Base-by-base conservation (phyloP, 176 grass and related monocot species). In the Musa troglodytarum region DNA sequence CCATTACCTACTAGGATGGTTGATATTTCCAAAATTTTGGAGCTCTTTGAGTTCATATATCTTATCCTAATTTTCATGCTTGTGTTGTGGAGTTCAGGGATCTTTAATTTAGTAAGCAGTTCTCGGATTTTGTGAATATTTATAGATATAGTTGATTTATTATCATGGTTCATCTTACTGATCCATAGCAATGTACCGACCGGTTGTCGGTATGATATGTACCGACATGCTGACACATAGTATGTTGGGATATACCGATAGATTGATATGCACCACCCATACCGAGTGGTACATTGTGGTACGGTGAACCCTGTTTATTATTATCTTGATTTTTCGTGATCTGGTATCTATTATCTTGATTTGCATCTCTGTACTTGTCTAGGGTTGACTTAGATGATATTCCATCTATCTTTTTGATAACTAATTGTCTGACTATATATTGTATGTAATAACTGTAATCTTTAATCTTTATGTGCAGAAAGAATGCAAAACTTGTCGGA, bases 401-500 rank as follows among this genome's bases (percentile, higher is more conserved):
- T 2, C 6, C 13, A 16, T 25, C 52, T 16, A 19, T 23, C 2
- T 55, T 74, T 28, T 19, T 26, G 3, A 3, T 51, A 11, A 23
- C 22, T 22, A 68, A 34, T 34, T 53, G 9, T 11, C 15, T 52
- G 20, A 22, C 50, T 22, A 52, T 22, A 12, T 72, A 5, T 23
- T 11, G n/a, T 1, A 34, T 81, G 70, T 65, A 13, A 79, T 61
- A 43, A 62, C 69, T 15, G 13, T 7, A 64, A 76, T 11, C 43
- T 49, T 78, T 26, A 76, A 78, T 72, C 50, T 28, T 77, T 14
- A 65, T 76, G 28, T 87, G 68, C 84, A 99, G 96, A 65, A 99
- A 99, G 87, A 99, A 99, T 83, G 88, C 86, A 79, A 81, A 84
- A 68, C 73, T 87, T 52, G 88, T 99, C 69, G 96, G 96, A 77